A percentile compares a stretch with the other conserved stretches of the same genome.
Conservation (phyloP, 805 yeast genomes). For the Hermanozyma aechmeae region DNA sequence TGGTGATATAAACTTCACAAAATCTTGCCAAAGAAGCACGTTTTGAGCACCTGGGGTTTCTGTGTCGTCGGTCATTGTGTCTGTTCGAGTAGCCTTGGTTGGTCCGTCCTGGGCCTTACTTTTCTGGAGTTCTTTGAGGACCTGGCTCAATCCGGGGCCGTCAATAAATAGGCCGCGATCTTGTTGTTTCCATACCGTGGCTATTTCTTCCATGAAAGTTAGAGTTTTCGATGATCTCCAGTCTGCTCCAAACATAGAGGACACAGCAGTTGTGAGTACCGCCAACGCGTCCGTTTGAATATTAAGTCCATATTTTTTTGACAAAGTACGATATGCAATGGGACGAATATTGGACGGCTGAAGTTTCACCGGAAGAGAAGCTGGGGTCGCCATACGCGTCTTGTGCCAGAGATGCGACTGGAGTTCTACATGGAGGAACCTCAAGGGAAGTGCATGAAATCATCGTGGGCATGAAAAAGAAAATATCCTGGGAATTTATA, state of each 20-base stretch:
- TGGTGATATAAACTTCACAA: slow-evolving; percentile 57
- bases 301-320: slow-evolving; percentile 88
- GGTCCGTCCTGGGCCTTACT: slow-evolving; percentile 1
- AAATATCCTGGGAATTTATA: neutral
- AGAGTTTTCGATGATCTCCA: slow-evolving; percentile 71
- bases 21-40: slow-evolving; percentile 59
- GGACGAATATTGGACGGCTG: slow-evolving; percentile 84
- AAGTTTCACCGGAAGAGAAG: slow-evolving; percentile 59
- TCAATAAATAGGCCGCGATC: slow-evolving; percentile 83
- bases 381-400: slow-evolving; percentile 5
- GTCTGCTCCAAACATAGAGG: slow-evolving; percentile 70
- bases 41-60: slow-evolving; percentile 12
- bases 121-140: slow-evolving; percentile 45
- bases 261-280: slow-evolving; percentile 64
- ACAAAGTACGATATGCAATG: slow-evolving; percentile 77
- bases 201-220: slow-evolving; percentile 65
- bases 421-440: neutral
- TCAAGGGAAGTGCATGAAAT: neutral
- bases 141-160: slow-evolving; percentile 55
- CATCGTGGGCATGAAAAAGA: neutral
- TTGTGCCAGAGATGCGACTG: neutral
- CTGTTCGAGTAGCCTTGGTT: slow-evolving; percentile 9
- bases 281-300: slow-evolving; percentile 78
- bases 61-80: slow-evolving; percentile 11
- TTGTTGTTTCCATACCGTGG: slow-evolving; percentile 78